phyloP scores from a whole-genome alignment of 768 basidiomycete genomes.

The Leucocoprinus sp. region DNA sequence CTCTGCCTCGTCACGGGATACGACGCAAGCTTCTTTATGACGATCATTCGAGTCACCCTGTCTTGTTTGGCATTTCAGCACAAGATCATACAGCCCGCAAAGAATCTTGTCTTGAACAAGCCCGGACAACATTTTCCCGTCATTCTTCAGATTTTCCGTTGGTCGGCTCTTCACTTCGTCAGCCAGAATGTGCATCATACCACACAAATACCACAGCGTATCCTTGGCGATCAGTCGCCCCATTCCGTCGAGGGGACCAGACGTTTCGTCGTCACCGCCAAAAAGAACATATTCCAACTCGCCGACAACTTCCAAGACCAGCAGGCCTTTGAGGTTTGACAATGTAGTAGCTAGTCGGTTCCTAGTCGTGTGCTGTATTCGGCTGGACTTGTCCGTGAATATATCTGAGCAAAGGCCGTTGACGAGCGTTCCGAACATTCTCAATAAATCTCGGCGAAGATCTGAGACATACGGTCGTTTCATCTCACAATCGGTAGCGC shows the following conservation, averaged over 20 bases:
- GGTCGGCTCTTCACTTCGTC: conserved; percentile 1
- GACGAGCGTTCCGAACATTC: conserved; percentile 6
- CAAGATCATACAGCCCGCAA: conserved; percentile 13
- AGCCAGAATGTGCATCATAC: conserved; percentile 31
- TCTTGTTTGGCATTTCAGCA: conserved; percentile 12
- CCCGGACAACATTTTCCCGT: neutral
- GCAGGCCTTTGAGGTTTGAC: conserved; percentile 15
- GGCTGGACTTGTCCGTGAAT: neutral
- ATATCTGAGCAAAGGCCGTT: neutral
- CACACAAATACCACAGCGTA: conserved; percentile 45
- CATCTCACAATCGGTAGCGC: too few relatives aligned
- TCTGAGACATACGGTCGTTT: too few relatives aligned
- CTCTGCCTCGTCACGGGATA: too few relatives aligned
- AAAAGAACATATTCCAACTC: conserved; percentile 28
- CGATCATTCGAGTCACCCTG: too few relatives aligned
- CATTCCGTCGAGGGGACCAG: conserved; percentile 17
- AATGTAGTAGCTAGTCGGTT: conserved; percentile 2
- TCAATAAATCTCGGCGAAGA: conserved; percentile 7
- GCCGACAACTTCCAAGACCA: conserved; percentile 30
- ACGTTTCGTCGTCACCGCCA: neutral
- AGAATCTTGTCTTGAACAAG: conserved; percentile 10
- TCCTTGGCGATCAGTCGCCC: conserved; percentile 38
- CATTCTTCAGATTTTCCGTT: too few relatives aligned
- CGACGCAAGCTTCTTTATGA: too few relatives aligned
- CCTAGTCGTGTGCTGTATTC: neutral